Percentiles rank a stretch among this genome's conserved stretches.
Conservation (phyloP, 495 filamentous ascomycete genomes). For the Penicillium dipodomyicola region DNA sequence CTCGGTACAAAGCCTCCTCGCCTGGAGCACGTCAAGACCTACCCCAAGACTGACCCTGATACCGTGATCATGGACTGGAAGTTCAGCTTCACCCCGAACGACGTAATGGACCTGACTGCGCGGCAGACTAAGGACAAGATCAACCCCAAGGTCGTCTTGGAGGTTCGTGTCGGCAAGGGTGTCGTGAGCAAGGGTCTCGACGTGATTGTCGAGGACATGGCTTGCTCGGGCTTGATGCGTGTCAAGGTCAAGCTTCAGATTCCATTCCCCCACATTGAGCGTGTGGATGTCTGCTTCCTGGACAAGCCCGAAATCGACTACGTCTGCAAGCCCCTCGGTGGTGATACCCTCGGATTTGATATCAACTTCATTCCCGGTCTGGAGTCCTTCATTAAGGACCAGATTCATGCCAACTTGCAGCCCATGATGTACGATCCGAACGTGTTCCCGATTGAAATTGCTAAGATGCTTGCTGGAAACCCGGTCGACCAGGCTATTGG, state of each 20-base stretch:
- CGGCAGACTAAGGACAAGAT: conserved; percentile 90
- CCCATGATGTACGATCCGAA: conserved; percentile 98
- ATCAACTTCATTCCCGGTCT: conserved; percentile 98
- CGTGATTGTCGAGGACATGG: conserved; percentile 97
- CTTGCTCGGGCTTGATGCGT: conserved; percentile 89
- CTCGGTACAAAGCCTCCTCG: conserved; percentile 93
- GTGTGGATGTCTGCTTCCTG: conserved; percentile 86
- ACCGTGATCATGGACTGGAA: conserved; percentile 99
- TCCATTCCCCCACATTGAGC: conserved; percentile 91
- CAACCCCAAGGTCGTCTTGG: conserved; percentile 94
- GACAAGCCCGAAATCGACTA: conserved; percentile 80
- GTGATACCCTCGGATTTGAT: conserved; percentile 93
- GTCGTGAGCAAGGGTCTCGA: conserved; percentile 94
- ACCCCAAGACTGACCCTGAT: conserved; percentile 93
- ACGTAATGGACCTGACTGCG: conserved; percentile 84
- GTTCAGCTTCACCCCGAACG: conserved; percentile 97
- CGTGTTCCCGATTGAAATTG: conserved; percentile 96
- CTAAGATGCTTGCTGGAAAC: conserved; percentile 96
- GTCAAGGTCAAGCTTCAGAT: conserved; percentile 97
- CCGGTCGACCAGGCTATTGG: conserved; percentile 95
- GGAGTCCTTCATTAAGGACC: conserved; percentile 89
- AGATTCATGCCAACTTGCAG: conserved; percentile 85
- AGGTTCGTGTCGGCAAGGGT: conserved; percentile 89
- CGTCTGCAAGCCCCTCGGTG: conserved; percentile 94
- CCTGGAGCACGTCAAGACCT: conserved; percentile 96